Evolutionary conservation across 2,329 filamentous ascomycete species (phyloP), one percentile per base, ranked within the genome.

Genomic region (Epichloe brachyelytri): DNA sequence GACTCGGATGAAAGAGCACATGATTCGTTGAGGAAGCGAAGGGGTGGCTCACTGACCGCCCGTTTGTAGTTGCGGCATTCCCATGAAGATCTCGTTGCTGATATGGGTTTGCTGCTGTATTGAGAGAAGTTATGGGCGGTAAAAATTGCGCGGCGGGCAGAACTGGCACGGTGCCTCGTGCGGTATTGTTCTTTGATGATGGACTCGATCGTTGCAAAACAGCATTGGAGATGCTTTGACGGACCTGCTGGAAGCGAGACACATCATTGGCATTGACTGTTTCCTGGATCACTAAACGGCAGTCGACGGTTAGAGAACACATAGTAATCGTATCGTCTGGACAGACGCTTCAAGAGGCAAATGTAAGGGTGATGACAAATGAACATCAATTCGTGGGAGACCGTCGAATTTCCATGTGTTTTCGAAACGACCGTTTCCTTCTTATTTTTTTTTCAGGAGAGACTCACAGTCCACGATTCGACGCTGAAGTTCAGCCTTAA

Each of bases 401-500:
- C 19, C 0, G 11, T 46, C 12, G n/a, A 15, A 20, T 2, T 48
- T 33, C 20, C 26, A 30, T 11, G 26, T 11, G 26, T 30, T 30
- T 30, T 30, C 26, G 8, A 30, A 10, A 30, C 26, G 26, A 30
- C 8, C 26, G 26, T 11, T 30, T 40, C 14, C 33, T 46, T n/a
- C 14, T 19, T 40, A 10, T 39, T 48, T 15, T 20, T 20, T 14
- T 20, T 36, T n/a, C 20, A 12, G 36, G 34, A 26, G 36, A 14
- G 38, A 80, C 86, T 68, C 75, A 97, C 93, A 79, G 53, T 79
- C 73, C 56, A 85, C 79, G 54, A 96, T 86, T 60, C 91, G 83
- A 53, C 72, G 71, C 68, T 95, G 89, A 53, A 97, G 72, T 41
- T 86, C 79, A 36, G 82, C 80, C 73, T 98, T 98, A 61, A 93